These are phyloP conservation scores for Actinomucor elegans DNA, from an alignment of 371 early-diverging fungal genomes.

Conservation along the genomic window DNA sequence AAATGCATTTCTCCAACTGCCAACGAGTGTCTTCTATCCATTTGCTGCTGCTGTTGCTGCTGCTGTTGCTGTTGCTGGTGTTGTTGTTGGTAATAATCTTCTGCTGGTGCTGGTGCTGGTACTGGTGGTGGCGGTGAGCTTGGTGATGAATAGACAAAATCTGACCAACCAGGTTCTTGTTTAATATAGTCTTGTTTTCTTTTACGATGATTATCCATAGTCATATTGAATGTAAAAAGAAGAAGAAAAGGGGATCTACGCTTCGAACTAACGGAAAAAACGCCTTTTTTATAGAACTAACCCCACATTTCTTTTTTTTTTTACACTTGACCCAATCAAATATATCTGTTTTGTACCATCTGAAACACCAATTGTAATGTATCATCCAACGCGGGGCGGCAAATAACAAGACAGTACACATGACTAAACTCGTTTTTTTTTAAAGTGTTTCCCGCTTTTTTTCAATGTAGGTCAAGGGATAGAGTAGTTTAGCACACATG, in stretches of 20 bases:
- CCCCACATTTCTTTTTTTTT: constrained; percentile 7
- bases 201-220: constrained; percentile 31
- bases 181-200: constrained; percentile 15
- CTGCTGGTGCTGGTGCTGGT: constrained; percentile 2
- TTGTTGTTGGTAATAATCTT: constrained; percentile 14
- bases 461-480: too few relatives aligned
- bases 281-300: constrained; percentile 4
- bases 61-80: constrained; percentile 4
- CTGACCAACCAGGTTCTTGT: constrained; percentile 19
- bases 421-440: too few relatives aligned
- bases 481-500: too few relatives aligned
- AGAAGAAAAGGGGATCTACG: constrained; percentile 6
- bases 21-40: constrained; percentile 23
- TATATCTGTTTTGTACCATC: constrained; percentile 1
- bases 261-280: not conserved
- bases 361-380: not conserved
- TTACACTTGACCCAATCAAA: constrained; percentile 5
- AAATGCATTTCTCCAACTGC: constrained; percentile 24
- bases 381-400: too few relatives aligned
- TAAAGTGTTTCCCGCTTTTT: too few relatives aligned
- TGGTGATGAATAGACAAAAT: constrained; percentile 30
- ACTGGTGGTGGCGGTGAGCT: constrained; percentile 19
- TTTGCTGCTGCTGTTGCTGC: not conserved
- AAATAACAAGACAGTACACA: too few relatives aligned
- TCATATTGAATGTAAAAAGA: constrained; percentile 13